Evolutionary conservation across 2,329 filamentous ascomycete species (phyloP).

Genomic region (Phaeosphaeria sp.): DNA sequence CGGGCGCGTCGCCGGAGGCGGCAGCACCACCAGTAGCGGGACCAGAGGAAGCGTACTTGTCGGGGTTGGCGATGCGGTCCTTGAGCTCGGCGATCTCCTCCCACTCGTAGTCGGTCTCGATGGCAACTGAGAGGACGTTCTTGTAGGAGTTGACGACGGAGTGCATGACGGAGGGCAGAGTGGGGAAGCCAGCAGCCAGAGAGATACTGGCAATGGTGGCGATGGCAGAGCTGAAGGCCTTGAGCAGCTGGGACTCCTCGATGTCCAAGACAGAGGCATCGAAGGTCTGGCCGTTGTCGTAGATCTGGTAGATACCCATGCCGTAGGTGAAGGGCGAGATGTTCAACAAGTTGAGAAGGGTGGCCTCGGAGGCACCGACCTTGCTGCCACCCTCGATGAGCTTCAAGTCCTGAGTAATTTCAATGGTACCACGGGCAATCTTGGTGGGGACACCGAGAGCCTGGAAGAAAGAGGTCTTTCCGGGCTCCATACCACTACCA

Average conservation of each 20-base stretch:
- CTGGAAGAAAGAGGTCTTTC: constrained; percentile 99
- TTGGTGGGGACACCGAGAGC: constrained; percentile 99
- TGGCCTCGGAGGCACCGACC: constrained; percentile 98
- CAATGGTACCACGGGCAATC: constrained; percentile 99
- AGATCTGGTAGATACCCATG: constrained; percentile 95
- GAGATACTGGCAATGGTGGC: constrained; percentile 88
- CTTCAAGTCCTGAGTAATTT: constrained; percentile 98
- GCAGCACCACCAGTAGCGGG: constrained; percentile 67
- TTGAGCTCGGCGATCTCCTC: constrained; percentile 96
- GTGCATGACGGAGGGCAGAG: constrained; percentile 94
- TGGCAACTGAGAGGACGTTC: constrained; percentile 88
- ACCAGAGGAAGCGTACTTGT: constrained; percentile 87
- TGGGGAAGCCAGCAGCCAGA: constrained; percentile 92
- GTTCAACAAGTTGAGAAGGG: constrained; percentile 99
- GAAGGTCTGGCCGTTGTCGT: constrained; percentile 97
- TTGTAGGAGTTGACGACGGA: constrained; percentile 98
- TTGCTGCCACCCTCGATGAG: constrained; percentile 91
- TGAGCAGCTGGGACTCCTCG: constrained; percentile 90
- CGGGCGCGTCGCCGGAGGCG: constrained; percentile 58
- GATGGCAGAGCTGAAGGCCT: constrained; percentile 80
- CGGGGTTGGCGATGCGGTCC: constrained; percentile 99
- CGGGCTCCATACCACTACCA: constrained; percentile 89
- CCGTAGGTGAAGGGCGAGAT: constrained; percentile 85
- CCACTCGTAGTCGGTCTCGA: constrained; percentile 93
- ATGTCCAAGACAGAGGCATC: constrained; percentile 86